phyloP scores from a whole-genome alignment of 345 rosid genomes.

The Salix koriyanagi region DNA sequence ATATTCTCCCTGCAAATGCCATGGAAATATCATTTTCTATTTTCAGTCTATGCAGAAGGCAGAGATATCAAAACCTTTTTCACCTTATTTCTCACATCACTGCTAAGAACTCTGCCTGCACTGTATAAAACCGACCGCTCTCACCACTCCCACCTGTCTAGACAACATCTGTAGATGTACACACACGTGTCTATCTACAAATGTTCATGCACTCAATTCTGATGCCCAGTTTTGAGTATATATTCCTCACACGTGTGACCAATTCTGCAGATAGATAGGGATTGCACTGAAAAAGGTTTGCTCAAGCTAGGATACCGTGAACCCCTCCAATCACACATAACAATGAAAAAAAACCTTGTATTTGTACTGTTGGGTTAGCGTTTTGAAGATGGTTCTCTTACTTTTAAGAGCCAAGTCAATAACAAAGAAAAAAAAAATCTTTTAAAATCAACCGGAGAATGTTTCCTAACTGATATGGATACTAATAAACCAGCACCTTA shows the following conservation, averaged over 20 bases:
- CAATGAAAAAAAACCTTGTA: background rate
- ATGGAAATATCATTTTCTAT: slow-evolving; percentile 27
- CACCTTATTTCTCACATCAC: slow-evolving; percentile 2
- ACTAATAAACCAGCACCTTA: background rate
- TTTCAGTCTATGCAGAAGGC: slow-evolving; percentile 1
- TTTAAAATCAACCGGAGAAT: background rate
- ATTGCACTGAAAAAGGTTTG: slow-evolving; percentile 6
- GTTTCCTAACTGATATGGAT: background rate
- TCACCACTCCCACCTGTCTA: slow-evolving; percentile 27
- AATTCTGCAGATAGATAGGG: slow-evolving; percentile 16
- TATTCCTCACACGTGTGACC: slow-evolving; percentile 40
- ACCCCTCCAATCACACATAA: background rate
- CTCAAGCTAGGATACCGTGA: background rate
- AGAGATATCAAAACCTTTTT: slow-evolving; percentile 15
- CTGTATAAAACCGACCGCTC: slow-evolving; percentile 10
- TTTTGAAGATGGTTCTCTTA: background rate
- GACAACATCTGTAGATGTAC: slow-evolving; percentile 15
- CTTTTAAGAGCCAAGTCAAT: background rate
- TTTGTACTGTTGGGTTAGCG: background rate
- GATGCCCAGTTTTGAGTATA: slow-evolving; percentile 13
- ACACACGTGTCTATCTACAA: slow-evolving; percentile 30
- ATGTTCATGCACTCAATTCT: slow-evolving; percentile 25
- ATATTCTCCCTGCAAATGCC: slow-evolving; percentile 7
- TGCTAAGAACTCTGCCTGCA: background rate
- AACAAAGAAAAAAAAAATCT: background rate